Conservation (phyloP, 2,329 filamentous ascomycete genomes). For the Pseudocercospora vitis region DNA sequence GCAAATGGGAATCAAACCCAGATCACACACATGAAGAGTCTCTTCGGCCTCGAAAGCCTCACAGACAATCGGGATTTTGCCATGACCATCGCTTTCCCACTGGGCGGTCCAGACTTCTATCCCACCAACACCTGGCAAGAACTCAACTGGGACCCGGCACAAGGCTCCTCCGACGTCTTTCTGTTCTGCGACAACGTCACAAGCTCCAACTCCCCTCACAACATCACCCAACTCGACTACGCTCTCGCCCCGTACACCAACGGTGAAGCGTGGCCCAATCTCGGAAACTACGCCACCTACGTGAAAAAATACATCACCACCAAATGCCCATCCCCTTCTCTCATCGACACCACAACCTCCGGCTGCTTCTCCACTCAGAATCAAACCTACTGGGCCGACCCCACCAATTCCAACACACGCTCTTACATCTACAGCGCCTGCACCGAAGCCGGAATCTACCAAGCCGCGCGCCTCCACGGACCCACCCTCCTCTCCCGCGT, state of each 20-base stretch:
- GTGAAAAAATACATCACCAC: slow-evolving; percentile 49
- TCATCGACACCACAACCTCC: not conserved
- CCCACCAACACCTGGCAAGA: slow-evolving; percentile 57
- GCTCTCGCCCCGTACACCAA: slow-evolving; percentile 51
- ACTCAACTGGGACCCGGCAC: slow-evolving; percentile 49
- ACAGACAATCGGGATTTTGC: slow-evolving; percentile 57
- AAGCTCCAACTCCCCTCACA: slow-evolving; percentile 46
- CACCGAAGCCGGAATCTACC: slow-evolving; percentile 50
- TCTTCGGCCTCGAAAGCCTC: slow-evolving; percentile 54
- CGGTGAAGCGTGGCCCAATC: slow-evolving; percentile 52
- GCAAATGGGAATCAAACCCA: slow-evolving; percentile 43
- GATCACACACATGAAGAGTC: slow-evolving; percentile 51
- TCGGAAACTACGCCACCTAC: slow-evolving; percentile 56
- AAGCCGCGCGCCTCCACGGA: slow-evolving; percentile 47
- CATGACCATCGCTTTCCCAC: slow-evolving; percentile 46
- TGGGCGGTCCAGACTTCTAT: slow-evolving; percentile 41
- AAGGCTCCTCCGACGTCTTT: slow-evolving; percentile 51
- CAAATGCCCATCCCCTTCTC: slow-evolving; percentile 21
- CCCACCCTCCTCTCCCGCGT: slow-evolving; percentile 52
- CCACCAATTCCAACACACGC: slow-evolving; percentile 43
- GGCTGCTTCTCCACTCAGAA: slow-evolving; percentile 51
- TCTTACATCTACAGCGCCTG: slow-evolving; percentile 54
- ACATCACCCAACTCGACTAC: slow-evolving; percentile 49
- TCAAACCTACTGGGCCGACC: slow-evolving; percentile 47
- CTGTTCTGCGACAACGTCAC: slow-evolving; percentile 56